These are phyloP conservation scores for Discostella stelligeroides DNA, from an alignment of 108 stramenopile genomes.

Conservation along the genomic window DNA sequence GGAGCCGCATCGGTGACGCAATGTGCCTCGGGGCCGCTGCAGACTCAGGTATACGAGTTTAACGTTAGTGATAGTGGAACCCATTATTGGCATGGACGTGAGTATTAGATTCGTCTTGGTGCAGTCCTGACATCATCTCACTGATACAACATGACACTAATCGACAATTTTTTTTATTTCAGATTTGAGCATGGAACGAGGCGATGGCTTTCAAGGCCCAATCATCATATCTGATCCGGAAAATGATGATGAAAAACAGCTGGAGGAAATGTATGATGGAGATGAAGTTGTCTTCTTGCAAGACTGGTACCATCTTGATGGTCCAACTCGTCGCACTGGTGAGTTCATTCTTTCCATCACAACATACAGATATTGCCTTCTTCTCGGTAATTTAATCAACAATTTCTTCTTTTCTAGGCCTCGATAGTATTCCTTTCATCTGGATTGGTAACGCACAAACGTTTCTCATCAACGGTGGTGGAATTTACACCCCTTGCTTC, in stretches of 20 bases:
- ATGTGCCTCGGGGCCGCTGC: slow-evolving; percentile 31
- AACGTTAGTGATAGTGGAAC: slow-evolving; percentile 35
- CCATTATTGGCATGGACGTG: slow-evolving; percentile 55
- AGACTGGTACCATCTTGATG: slow-evolving; percentile 45
- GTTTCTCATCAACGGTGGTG: slow-evolving; percentile 49
- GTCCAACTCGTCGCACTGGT: slow-evolving; percentile 10
- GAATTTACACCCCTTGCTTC: slow-evolving; percentile 22
- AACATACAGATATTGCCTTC: background rate
- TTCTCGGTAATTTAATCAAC: background rate
- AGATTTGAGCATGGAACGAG: slow-evolving; percentile 38
- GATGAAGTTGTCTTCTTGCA: slow-evolving; percentile 43
- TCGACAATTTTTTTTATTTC: background rate
- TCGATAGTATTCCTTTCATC: slow-evolving; percentile 45
- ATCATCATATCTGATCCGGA: slow-evolving; percentile 33
- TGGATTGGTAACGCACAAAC: slow-evolving; percentile 51
- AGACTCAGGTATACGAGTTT: slow-evolving; percentile 47
- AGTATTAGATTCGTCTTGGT: too few species aligned
- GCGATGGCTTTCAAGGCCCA: slow-evolving; percentile 47
- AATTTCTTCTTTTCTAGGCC: slow-evolving; percentile 9
- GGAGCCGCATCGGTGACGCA: slow-evolving; percentile 42
- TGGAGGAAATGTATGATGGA: slow-evolving; percentile 33
- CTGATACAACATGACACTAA: too few species aligned
- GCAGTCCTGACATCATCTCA: slow-evolving; percentile 1
- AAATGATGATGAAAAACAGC: slow-evolving; percentile 26
- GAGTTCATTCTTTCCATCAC: background rate